Base-by-base conservation (phyloP, 2,329 filamentous ascomycete species). In the Chaetomiaceae sp. region DNA sequence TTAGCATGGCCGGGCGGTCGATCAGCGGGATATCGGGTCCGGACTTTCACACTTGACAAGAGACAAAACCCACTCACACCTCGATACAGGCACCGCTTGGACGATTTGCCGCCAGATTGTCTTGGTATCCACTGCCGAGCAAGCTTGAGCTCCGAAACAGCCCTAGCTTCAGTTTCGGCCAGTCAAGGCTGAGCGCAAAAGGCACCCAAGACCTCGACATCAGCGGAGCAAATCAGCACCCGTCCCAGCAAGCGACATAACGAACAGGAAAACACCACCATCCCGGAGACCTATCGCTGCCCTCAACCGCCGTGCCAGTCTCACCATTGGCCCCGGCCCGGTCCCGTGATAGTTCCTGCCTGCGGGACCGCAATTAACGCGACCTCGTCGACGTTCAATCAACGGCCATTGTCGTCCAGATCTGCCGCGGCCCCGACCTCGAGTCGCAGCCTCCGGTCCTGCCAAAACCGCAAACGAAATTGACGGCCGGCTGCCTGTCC, bases 261-360 rank as follows among this genome's bases (percentile, higher is more conserved):
- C 62, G 65, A 61, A 57, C 48, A 54, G 55, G 51, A 64, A 65
- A 64, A 65, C 67, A 67, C 64, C 65, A 60, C 66, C 62, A 62
- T 62, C 64, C 61, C 50, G 62, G 63, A 74, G 65, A 73, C 77
- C 78, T 81, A 80, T 81, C 76, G 79, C 66, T 68, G 68, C 72
- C 70, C 65, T 65, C 64, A 76, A 64, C 70, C 62, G 69, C 66
- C 56, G 57, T 64, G 61, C 76, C 68, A 66, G 60, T 62, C 49
- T 68, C 68, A 68, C 64, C 64, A 81, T 81, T 81, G 78, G 77
- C 63, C 68, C 59, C 66, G 55, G 38, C 56, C 62, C 61, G 57
- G 71, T 80, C 79, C 80, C 77, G 76, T 81, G 79, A 81, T 78
- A 69, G 57, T 62, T 56, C 54, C 62, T 59, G 55, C 61, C 74